Evolutionary conservation across 108 stramenopile genomes (phyloP).

Genomic region (Nannochloropsis gaditana): DNA sequence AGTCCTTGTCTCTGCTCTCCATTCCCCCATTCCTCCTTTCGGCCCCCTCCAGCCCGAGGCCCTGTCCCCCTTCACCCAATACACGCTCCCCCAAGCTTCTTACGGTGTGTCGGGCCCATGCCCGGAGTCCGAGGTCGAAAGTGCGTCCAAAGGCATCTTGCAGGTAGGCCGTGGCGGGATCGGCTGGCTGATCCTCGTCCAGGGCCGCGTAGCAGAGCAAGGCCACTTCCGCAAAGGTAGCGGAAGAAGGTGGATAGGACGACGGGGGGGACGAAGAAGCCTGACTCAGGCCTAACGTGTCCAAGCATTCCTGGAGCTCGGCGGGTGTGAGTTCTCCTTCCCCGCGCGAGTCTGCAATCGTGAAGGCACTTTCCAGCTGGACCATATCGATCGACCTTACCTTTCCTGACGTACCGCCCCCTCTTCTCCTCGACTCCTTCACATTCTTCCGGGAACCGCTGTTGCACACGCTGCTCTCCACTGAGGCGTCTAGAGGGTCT

Average conservation of each 20-base stretch:
- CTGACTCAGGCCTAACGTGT: neutral
- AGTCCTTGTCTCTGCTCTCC: neutral
- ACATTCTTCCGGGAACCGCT: neutral
- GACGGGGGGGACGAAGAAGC: neutral
- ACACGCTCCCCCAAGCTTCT: neutral
- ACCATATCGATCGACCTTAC: neutral
- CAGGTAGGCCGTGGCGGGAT: neutral
- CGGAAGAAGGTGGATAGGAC: neutral
- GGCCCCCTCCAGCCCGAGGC: neutral
- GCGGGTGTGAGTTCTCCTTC: neutral
- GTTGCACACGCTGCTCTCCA: neutral
- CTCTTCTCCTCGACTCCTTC: neutral
- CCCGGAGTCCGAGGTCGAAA: neutral
- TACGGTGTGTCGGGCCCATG: neutral
- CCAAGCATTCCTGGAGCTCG: constrained; percentile 15
- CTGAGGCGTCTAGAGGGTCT: neutral
- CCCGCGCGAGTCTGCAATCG: neutral
- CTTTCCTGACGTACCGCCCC: neutral
- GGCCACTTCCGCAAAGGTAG: constrained; percentile 12
- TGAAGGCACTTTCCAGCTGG: constrained; percentile 4
- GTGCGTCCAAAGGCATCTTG: neutral
- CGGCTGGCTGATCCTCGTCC: neutral
- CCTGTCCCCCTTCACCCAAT: neutral
- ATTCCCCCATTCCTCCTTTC: too few species aligned
- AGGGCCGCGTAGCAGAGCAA: neutral